phyloP scores from a whole-genome alignment of 345 rosid species.

The Aquilaria yunnanensis region DNA sequence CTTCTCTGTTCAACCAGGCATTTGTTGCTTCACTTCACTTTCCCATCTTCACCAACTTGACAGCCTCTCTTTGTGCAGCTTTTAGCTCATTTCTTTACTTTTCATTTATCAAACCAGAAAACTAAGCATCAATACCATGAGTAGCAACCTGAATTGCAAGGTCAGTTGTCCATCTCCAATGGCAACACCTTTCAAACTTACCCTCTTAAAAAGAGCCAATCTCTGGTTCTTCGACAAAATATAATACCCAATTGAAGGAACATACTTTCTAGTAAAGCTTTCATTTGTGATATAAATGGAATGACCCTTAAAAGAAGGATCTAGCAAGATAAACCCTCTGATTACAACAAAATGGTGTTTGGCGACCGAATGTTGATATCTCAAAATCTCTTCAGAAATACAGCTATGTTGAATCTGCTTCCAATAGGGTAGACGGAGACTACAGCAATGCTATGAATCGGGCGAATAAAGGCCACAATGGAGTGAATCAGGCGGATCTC shows the following conservation, averaged over 20 bases:
- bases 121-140: slow-evolving; percentile 47
- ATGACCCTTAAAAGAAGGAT: slow-evolving; percentile 31
- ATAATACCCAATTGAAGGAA: slow-evolving; percentile 60
- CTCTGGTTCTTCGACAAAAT: slow-evolving; percentile 37
- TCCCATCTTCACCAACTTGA: too few relatives aligned
- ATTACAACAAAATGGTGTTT: slow-evolving; percentile 54
- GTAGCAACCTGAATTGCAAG: slow-evolving; percentile 46
- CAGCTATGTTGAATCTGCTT: slow-evolving; percentile 59
- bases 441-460: slow-evolving; percentile 60
- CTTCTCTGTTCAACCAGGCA: slow-evolving; percentile 11
- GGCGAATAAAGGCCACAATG: slow-evolving; percentile 75
- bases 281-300: slow-evolving; percentile 57
- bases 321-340: slow-evolving; percentile 30
- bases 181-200: slow-evolving; percentile 51
- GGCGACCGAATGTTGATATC: slow-evolving; percentile 37
- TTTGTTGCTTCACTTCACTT: slow-evolving; percentile 54
- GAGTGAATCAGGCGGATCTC: slow-evolving; percentile 27
- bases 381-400: slow-evolving; percentile 49
- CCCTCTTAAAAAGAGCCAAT: slow-evolving; percentile 15
- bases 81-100: slow-evolving; percentile 47
- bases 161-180: slow-evolving; percentile 74
- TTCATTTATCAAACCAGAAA: slow-evolving; percentile 50
- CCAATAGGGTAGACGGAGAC: slow-evolving; percentile 71
- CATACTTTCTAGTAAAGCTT: slow-evolving; percentile 70
- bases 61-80: slow-evolving; percentile 25